These are phyloP conservation scores for Guillardia theta DNA, from an alignment of 78 protist genomes.

Conservation along the genomic window DNA sequence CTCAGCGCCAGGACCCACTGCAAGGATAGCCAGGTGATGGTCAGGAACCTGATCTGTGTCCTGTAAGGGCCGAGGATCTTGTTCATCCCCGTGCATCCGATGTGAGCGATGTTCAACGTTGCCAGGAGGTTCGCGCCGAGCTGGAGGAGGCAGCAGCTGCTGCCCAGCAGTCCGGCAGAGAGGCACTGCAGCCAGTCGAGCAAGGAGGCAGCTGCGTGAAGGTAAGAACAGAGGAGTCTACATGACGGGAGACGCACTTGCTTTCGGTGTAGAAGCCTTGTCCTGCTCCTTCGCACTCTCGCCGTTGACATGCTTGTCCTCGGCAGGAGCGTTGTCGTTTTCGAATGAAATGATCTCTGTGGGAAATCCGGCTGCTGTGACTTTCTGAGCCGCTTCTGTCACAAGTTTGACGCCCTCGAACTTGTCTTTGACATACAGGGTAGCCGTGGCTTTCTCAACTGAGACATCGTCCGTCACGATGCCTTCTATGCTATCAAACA, in stretches of 20 bases:
- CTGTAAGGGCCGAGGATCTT: neutral
- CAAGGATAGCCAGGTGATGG: neutral
- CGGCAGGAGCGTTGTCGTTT: neutral
- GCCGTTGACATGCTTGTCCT: neutral
- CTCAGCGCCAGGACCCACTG: neutral
- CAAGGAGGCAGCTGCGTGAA: too few relatives aligned
- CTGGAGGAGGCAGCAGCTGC: conserved; percentile 38
- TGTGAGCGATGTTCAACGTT: neutral
- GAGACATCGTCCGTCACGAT: neutral
- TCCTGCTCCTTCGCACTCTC: neutral
- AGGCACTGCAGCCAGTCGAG: neutral
- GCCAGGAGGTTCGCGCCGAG: neutral
- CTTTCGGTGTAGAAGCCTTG: neutral
- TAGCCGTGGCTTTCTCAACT: neutral
- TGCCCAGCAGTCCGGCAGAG: neutral
- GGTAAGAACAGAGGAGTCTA: neutral
- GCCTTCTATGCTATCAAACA: neutral
- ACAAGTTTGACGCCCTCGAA: too few relatives aligned
- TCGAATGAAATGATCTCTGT: neutral
- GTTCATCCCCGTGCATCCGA: conserved; percentile 26
- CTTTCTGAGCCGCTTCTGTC: too few relatives aligned
- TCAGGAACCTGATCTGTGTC: neutral
- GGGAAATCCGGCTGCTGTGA: neutral
- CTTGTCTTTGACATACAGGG: neutral
- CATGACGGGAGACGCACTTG: neutral